Percentiles rank a stretch among this genome's conserved stretches.
Conservation (phyloP, 345 rosid species). For the Hibiscus mutabilis region DNA sequence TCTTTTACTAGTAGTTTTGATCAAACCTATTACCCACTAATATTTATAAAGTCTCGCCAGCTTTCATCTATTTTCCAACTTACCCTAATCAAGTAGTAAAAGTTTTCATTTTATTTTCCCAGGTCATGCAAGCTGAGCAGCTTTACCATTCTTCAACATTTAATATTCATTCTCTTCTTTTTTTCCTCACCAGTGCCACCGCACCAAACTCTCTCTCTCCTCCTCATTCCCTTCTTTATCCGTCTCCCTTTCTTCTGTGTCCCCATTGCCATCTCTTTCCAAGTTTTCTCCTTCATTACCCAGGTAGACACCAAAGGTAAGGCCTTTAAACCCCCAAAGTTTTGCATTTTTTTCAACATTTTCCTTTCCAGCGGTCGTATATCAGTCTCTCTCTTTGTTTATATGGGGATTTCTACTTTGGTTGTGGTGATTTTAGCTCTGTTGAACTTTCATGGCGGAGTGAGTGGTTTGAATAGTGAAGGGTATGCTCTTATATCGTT, state of each 20-base stretch:
- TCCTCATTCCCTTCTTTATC: no score
- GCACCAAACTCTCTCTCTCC: not conserved
- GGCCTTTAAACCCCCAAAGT: constrained; percentile 8
- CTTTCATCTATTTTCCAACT: not conserved
- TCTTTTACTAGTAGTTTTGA: no score
- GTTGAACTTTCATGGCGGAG: constrained; percentile 22
- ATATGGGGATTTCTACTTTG: constrained; percentile 24
- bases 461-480: constrained; percentile 43
- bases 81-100: not conserved
- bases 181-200: not conserved
- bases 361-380: not conserved
- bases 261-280: not conserved
- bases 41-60: not conserved
- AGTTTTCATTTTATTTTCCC: constrained; percentile 14
- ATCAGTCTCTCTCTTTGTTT: not conserved
- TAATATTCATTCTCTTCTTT: not conserved
- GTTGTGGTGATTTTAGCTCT: constrained; percentile 26
- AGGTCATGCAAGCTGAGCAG: constrained; percentile 5
- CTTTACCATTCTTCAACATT: constrained; percentile 24
- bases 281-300: constrained; percentile 18
- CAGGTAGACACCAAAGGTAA: constrained; percentile 20
- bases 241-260: not conserved
- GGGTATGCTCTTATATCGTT: constrained; percentile 71
- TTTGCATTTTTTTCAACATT: not conserved
- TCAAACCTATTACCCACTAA: no score